Conservation (phyloP, 345 rosid genomes). For the Turnera subulata region DNA sequence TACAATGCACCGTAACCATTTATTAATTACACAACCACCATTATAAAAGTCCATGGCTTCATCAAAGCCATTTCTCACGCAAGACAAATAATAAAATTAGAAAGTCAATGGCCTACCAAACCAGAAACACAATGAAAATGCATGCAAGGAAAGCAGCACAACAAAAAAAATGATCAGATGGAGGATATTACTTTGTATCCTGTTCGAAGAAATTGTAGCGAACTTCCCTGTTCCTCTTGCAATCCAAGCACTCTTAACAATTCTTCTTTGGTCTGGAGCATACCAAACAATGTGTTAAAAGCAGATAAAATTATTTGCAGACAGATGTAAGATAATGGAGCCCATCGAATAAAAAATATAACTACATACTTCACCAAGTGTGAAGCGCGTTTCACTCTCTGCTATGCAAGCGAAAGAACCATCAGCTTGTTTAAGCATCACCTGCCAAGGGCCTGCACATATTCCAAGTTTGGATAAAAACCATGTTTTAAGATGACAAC, state of each 20-base stretch:
- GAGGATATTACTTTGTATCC: slow-evolving; percentile 39
- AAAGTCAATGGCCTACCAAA: background rate
- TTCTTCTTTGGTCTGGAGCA: slow-evolving; percentile 85
- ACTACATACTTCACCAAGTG: slow-evolving; percentile 70
- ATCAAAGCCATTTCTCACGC: too few relatives aligned
- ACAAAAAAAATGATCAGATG: background rate
- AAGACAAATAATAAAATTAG: too few relatives aligned
- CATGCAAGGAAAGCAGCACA: too few relatives aligned
- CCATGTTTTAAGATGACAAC: too few relatives aligned
- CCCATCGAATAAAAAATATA: background rate
- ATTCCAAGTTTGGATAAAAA: background rate
- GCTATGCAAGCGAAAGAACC: slow-evolving; percentile 84
- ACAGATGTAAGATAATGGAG: slow-evolving; percentile 4
- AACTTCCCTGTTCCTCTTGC: slow-evolving; percentile 91
- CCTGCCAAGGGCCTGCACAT: slow-evolving; percentile 96
- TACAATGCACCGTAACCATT: too few relatives aligned
- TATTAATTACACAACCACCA: too few relatives aligned
- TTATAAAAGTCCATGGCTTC: too few relatives aligned
- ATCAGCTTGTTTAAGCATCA: slow-evolving; percentile 94
- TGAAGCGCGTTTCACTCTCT: slow-evolving; percentile 82
- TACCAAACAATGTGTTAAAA: slow-evolving; percentile 13
- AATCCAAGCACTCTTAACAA: slow-evolving; percentile 77
- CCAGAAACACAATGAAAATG: too few relatives aligned
- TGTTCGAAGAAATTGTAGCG: slow-evolving; percentile 80
- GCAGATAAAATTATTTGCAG: slow-evolving; percentile 1